A percentile compares a stretch with the other conserved stretches of the same genome.
Evolutionary conservation across 371 early-diverging fungal genomes (phyloP).

Genomic region (Sporodiniella umbellata): DNA sequence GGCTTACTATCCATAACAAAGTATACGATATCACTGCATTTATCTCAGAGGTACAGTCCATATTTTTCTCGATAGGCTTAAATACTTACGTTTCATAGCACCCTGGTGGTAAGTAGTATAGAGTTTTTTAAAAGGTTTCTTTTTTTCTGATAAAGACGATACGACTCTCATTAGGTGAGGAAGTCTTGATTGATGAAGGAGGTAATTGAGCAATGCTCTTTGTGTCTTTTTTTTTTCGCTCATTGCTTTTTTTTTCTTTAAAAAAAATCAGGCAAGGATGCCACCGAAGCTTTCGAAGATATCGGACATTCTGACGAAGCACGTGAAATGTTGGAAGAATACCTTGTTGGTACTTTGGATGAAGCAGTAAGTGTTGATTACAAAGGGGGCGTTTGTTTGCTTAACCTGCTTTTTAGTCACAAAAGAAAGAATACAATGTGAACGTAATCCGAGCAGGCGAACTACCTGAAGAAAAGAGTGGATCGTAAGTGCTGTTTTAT

Average conservation of each 20-base stretch:
- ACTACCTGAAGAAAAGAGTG: conserved; percentile 28
- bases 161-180: conserved; percentile 63
- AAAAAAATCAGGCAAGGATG: conserved; percentile 56
- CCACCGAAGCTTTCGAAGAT: conserved; percentile 86
- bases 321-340: conserved; percentile 39
- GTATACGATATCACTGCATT: conserved; percentile 85
- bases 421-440: conserved; percentile 17
- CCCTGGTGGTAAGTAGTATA: conserved; percentile 63
- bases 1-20: conserved; percentile 76
- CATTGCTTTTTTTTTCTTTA: too few relatives aligned
- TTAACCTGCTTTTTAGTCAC: too few relatives aligned
- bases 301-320: conserved; percentile 86
- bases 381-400: too few relatives aligned
- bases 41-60: conserved; percentile 64
- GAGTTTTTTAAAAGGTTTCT: too few relatives aligned
- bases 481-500: conserved; percentile 33
- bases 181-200: conserved; percentile 59
- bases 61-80: too few relatives aligned
- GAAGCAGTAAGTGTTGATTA: conserved; percentile 37
- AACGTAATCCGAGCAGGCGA: conserved; percentile 40
- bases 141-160: too few relatives aligned
- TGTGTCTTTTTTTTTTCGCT: conserved; percentile 69
- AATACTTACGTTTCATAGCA: too few relatives aligned
- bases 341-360: conserved; percentile 38
- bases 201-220: conserved; percentile 69